Evolutionary conservation across 148 eudicot genomes (phyloP), one percentile per base, ranked within the genome.

Genomic region (Chenopodium suecicum): DNA sequence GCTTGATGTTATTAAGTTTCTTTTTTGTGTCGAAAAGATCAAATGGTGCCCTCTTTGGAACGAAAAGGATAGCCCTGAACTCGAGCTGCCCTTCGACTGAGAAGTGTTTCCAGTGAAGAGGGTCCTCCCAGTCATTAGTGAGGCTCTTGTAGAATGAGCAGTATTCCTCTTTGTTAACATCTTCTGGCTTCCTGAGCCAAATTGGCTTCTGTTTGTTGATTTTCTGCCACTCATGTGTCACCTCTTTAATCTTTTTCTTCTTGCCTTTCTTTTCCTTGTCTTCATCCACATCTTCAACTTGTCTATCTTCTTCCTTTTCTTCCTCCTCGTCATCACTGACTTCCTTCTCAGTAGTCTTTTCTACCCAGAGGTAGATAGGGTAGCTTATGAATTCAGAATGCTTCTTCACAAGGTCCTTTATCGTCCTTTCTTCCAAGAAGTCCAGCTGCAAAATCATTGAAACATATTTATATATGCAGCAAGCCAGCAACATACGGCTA

Each of bases 1-100:
- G 94, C 94, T 91, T 94, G 79, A 94, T 92, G 87, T 92, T 94
- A 87, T 91, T 94, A 84, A 83, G 82, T 87, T 94, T 94, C 91
- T 94, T 94, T 5, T 91, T 90, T 4, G 90, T 90, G 82, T 94
- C 95, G 22, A 94, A 92, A 12, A 94, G 88, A 75, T 94, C 98
- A 50, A 93, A 93, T 2, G 95, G 94, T 25, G 97, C 95, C 78
- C 94, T 85, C 87, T 83, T 93, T 0, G 97, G 95, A 3, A 93
- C 91, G 44, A 93, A 93, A 48, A 93, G 91, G 64, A 91, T 86
- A 9, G 97, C 97, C 83, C 90, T 93, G 79, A 93, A 93, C 77
- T 93, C 94, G 6, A 93, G 91, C 80, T 93, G 95, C 0, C 98
- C 98, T 73, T 92, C 95, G 22, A 92, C 95, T 16, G 97, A 92